A percentile compares a stretch with the other conserved stretches of the same genome.
Conservation (phyloP, 176 grass and related monocot species). For the Echinochloa phyllopogon region DNA sequence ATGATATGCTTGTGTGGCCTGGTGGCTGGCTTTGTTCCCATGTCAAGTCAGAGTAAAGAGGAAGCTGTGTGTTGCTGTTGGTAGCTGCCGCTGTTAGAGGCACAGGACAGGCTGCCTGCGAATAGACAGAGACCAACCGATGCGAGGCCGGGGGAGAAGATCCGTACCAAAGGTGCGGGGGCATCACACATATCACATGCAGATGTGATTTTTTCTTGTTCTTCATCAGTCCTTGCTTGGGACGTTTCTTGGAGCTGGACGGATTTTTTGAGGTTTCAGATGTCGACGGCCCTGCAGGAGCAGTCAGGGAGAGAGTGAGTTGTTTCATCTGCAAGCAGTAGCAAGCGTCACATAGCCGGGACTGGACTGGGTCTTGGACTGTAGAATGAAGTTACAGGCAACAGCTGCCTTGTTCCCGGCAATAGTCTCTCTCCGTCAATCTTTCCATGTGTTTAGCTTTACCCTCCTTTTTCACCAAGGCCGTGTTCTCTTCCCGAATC, state of each 20-base stretch:
- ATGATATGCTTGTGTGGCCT: constrained; percentile 51
- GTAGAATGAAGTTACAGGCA: constrained; percentile 43
- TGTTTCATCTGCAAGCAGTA: constrained; percentile 47
- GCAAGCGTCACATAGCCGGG: constrained; percentile 24
- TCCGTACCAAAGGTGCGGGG: constrained; percentile 18
- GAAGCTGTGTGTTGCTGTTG: constrained; percentile 41
- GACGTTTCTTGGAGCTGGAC: constrained; percentile 1
- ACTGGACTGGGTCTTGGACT: constrained; percentile 25
- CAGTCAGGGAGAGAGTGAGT: constrained; percentile 29
- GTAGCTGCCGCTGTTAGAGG: constrained; percentile 6
- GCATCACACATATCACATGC: constrained; percentile 38
- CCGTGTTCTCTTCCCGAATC: too few relatives aligned
- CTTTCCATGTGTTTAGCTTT: constrained; percentile 35
- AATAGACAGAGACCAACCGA: constrained; percentile 22
- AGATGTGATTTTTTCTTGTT: constrained; percentile 1
- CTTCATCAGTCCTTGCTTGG: background rate
- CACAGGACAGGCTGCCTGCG: background rate
- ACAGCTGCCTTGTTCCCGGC: constrained; percentile 34
- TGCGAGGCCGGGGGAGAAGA: background rate
- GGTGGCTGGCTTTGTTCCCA: constrained; percentile 85
- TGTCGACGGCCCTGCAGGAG: background rate
- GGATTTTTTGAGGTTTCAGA: constrained; percentile 22
- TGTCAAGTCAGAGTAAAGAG: constrained; percentile 82
- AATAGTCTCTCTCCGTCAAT: constrained; percentile 24
- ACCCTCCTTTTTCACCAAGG: constrained; percentile 36